These are phyloP conservation scores for Ricinus communis DNA, from an alignment of 345 rosid species.

Conservation along the genomic window DNA sequence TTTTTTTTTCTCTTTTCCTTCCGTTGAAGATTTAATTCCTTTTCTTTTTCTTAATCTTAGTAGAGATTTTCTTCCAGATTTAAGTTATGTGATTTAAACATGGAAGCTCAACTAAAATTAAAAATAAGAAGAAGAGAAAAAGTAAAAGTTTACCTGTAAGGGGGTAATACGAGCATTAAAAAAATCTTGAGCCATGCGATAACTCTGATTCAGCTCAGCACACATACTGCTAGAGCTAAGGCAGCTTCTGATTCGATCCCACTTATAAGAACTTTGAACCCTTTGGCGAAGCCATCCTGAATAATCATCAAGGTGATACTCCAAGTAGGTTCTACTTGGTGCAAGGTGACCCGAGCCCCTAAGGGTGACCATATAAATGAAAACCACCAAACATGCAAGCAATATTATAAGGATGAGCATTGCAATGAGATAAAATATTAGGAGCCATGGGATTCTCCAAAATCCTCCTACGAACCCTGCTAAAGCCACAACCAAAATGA, in stretches of 20 bases:
- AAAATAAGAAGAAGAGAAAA: not conserved
- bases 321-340: conserved; percentile 76
- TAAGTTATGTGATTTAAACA: no score
- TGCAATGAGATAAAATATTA: conserved; percentile 60
- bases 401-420: conserved; percentile 76
- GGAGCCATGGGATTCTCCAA: conserved; percentile 85
- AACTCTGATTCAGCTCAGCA: conserved; percentile 73
- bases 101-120: not conserved
- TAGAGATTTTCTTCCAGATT: not conserved
- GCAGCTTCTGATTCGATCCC: conserved; percentile 75
- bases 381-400: conserved; percentile 61
- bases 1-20: not conserved
- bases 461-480: conserved; percentile 84
- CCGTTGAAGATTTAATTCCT: conserved; percentile 18
- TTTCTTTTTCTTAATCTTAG: not conserved
- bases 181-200: conserved; percentile 80
- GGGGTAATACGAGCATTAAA: conserved; percentile 76
- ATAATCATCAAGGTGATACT: conserved; percentile 72
- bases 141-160: conserved; percentile 50
- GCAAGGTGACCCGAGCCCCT: conserved; percentile 75
- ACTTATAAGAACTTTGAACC: conserved; percentile 68
- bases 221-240: conserved; percentile 65
- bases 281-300: conserved; percentile 73
- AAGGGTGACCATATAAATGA: conserved; percentile 70
- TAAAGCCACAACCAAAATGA: conserved; percentile 61